Conservation (phyloP, 2,329 filamentous ascomycete genomes). For the Fusarium transvaalense region DNA sequence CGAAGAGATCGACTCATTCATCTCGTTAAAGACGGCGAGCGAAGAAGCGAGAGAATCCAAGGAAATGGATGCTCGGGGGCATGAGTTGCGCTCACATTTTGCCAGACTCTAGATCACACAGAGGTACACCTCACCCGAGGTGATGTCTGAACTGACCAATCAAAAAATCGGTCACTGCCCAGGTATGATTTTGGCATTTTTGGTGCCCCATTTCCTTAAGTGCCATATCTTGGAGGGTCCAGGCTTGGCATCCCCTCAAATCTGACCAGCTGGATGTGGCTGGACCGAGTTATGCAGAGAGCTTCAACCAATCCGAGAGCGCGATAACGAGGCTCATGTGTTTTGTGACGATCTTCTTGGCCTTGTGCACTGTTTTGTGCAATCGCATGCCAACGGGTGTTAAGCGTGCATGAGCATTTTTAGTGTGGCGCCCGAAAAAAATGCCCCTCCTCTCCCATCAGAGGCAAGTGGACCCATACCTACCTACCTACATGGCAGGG, state of each 20-base stretch:
- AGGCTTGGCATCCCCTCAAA: slow-evolving; percentile 42
- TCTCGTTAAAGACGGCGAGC: slow-evolving; percentile 48
- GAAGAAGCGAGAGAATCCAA: slow-evolving; percentile 47
- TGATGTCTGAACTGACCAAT: slow-evolving; percentile 55
- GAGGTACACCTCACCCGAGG: slow-evolving; percentile 52
- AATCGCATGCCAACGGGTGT: slow-evolving; percentile 38
- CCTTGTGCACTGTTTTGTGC: slow-evolving; percentile 40
- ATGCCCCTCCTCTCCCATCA: slow-evolving; percentile 42
- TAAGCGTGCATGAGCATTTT: slow-evolving; percentile 32
- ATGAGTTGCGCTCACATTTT: slow-evolving; percentile 48
- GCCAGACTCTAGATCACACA: slow-evolving; percentile 52
- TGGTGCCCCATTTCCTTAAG: slow-evolving; percentile 51
- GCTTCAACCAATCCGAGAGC: slow-evolving; percentile 7
- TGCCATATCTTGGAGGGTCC: slow-evolving; percentile 45
- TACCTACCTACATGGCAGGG: neutral
- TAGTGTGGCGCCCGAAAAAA: slow-evolving; percentile 47
- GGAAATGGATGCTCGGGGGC: slow-evolving; percentile 50
- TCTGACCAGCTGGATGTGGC: slow-evolving; percentile 44
- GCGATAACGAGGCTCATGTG: slow-evolving; percentile 13
- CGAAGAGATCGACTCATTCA: slow-evolving; percentile 51
- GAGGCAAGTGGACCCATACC: slow-evolving; percentile 42
- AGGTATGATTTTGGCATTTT: slow-evolving; percentile 54
- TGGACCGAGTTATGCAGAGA: slow-evolving; percentile 41
- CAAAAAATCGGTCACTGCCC: slow-evolving; percentile 55
- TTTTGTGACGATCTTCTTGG: slow-evolving; percentile 19